Evolutionary conservation across 352 stramenopile genomes (phyloP).

Genomic region (Pythium utonaiense): DNA sequence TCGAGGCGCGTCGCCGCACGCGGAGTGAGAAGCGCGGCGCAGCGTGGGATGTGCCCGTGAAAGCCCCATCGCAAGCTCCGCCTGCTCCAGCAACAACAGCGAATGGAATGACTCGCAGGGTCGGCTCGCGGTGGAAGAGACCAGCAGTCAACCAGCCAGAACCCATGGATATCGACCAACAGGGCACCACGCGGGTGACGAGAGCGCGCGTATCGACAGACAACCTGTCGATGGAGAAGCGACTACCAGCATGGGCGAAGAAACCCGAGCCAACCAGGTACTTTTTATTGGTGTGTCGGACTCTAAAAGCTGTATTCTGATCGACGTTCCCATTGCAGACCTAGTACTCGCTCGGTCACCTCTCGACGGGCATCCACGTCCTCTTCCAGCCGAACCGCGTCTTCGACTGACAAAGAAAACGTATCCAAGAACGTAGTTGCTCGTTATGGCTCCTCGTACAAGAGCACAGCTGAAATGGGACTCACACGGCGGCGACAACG

Average conservation of each 20-base stretch:
- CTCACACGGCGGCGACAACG: conserved; percentile 13
- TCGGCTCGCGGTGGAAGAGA: conserved; percentile 3
- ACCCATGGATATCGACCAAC: conserved; percentile 24
- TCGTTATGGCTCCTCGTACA: conserved; percentile 16
- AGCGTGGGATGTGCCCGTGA: conserved; percentile 9
- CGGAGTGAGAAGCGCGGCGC: not conserved
- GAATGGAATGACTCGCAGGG: not conserved
- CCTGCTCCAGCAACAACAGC: not conserved
- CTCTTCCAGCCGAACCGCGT: not conserved
- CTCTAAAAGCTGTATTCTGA: too few species aligned
- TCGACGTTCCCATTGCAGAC: not conserved
- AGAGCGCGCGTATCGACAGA: not conserved
- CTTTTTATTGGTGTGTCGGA: not conserved
- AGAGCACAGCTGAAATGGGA: conserved; percentile 24
- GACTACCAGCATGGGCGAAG: conserved; percentile 19
- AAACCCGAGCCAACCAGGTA: conserved; percentile 13
- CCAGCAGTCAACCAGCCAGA: not conserved
- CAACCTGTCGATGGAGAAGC: conserved; percentile 17
- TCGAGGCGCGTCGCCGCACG: conserved; percentile 18
- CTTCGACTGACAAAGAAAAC: conserved; percentile 15
- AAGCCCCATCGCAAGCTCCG: not conserved
- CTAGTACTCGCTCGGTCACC: conserved; percentile 4
- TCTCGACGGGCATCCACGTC: conserved; percentile 4
- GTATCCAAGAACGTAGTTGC: conserved; percentile 22
- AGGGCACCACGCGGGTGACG: conserved; percentile 1